Evolutionary conservation across 495 filamentous ascomycete genomes (phyloP).

Genomic region (Tuber aestivum): DNA sequence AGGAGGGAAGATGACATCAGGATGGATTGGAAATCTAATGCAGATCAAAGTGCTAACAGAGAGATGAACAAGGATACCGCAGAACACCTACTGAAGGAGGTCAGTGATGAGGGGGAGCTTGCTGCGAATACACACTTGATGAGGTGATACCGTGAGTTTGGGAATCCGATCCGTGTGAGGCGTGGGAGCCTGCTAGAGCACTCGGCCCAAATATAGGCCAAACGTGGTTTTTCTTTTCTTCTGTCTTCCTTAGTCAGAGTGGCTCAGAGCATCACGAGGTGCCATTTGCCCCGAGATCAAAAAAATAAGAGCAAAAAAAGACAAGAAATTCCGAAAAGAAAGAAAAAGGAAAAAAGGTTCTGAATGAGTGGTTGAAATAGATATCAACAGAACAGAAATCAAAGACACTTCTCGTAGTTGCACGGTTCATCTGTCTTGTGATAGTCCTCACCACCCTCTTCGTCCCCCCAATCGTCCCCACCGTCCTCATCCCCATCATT

Average conservation of each 20-base stretch:
- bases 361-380: not conserved
- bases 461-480: constrained; percentile 39
- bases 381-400: constrained; percentile 1
- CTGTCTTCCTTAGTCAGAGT: not conserved
- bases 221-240: not conserved
- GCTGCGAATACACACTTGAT: not conserved
- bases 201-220: not conserved
- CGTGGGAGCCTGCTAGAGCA: not conserved
- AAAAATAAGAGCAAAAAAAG: too few species aligned
- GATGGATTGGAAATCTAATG: not conserved
- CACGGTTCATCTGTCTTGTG: constrained; percentile 17
- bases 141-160: not conserved
- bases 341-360: not conserved
- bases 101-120: not conserved
- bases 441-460: constrained; percentile 35
- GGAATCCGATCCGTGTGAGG: not conserved
- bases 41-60: not conserved
- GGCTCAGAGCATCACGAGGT: not conserved
- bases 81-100: constrained; percentile 5
- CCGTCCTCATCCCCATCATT: constrained; percentile 36
- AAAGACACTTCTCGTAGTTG: not conserved
- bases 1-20: constrained; percentile 26
- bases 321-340: not conserved
- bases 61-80: not conserved
- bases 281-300: not conserved